Base-by-base conservation (phyloP, 2,329 filamentous ascomycete genomes). In the Polytolypa hystricis region DNA sequence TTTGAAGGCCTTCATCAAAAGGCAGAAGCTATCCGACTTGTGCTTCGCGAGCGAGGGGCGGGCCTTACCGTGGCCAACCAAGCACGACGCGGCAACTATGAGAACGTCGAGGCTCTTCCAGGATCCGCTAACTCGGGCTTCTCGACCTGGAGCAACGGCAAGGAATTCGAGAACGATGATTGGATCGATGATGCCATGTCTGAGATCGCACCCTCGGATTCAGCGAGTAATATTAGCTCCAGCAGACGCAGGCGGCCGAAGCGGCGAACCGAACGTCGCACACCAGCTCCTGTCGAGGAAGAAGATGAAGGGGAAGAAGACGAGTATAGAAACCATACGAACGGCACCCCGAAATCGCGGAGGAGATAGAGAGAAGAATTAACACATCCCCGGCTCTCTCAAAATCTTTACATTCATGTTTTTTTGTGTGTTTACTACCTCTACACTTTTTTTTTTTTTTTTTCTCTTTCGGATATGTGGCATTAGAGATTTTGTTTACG, bases 1-100 rank as follows among this genome's bases (percentile, higher is more conserved):
- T 95, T 96, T 49, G 89, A 96, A 62, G 77, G 76, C 18, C 69
- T 96, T n/a, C 89, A 96, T 55, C 73, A 77, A 47, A 81, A 80
- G 51, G 89, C 89, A 2, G 86, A 95, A 61, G 60, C 70, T 12
- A 83, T 95, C 11, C 79, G 89, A 4, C 78, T 75, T 15, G 75
- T 80, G 1, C 69, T 96, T 4, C 80, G 87, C 4, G 82, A 91
- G 54, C 81, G 89, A 27, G 79, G 80, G 10, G 84, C 85, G 0
- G 87, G 84, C 1, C 66, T 96, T 4, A 73, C 64, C 0, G 54
- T 65, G 15, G 65, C 65, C 11, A 65, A 56, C 29, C 63, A 66
- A 45, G 56, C 58, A 33, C 58, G 66, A 4, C 56, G 64, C 20
- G 64, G 62, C 14, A 36, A 23, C 12, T 40, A 40, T 11, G 42